These are phyloP conservation scores for Cryptosporidium parvum DNA, from an alignment of 169 alveolate genomes.

Conservation along the genomic window DNA sequence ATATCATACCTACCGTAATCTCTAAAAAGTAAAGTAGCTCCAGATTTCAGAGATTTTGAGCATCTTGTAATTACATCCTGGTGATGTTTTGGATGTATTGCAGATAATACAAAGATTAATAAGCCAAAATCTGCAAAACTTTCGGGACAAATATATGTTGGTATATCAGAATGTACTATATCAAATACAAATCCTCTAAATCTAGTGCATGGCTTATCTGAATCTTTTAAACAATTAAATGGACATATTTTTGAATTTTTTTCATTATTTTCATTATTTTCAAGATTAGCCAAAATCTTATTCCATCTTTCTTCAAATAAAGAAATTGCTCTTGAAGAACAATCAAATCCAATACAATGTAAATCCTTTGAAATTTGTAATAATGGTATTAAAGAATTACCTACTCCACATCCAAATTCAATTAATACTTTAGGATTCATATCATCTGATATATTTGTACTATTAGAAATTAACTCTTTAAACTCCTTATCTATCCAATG, in stretches of 20 bases:
- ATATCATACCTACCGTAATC: conserved; percentile 94
- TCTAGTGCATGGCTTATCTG: conserved; percentile 30
- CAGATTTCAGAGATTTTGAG: conserved; percentile 85
- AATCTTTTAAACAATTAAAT: conserved; percentile 82
- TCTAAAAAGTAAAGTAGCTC: conserved; percentile 90
- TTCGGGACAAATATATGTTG: conserved; percentile 54
- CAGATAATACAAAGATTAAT: conserved; percentile 90
- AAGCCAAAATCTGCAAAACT: conserved; percentile 87
- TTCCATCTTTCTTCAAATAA: conserved; percentile 83
- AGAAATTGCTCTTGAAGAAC: conserved; percentile 89
- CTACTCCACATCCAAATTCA: conserved; percentile 96
- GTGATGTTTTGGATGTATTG: conserved; percentile 92
- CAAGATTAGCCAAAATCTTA: conserved; percentile 51
- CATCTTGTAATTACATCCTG: conserved; percentile 82
- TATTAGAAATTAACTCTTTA: conserved; percentile 82
- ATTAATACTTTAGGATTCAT: conserved; percentile 77
- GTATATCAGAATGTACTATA: conserved; percentile 77
- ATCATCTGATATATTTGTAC: conserved; percentile 35
- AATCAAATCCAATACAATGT: conserved; percentile 91
- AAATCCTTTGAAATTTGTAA: conserved; percentile 80
- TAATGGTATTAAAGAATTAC: conserved; percentile 92
- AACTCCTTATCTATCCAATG: conserved; percentile 91
- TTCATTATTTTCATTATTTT: conserved; percentile 76
- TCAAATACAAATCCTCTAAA: conserved; percentile 76
- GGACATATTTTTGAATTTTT: conserved; percentile 78